Conservation (phyloP, 345 rosid genomes). For the Physaria fendleri region DNA sequence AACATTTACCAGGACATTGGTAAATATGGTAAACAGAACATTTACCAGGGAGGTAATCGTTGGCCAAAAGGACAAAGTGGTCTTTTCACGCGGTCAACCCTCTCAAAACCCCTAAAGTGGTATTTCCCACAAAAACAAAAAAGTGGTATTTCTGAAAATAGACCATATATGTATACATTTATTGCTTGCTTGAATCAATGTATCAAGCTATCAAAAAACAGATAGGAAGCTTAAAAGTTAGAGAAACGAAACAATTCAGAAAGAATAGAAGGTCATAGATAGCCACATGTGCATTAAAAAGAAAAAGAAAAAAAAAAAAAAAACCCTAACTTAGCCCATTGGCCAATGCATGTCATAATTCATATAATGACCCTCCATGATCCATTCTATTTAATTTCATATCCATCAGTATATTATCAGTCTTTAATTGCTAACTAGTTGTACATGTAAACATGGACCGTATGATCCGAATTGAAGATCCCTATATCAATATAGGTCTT, state of each 20-base stretch:
- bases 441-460: slow-evolving; percentile 27
- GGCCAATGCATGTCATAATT: slow-evolving; percentile 29
- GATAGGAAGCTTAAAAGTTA: slow-evolving; percentile 25
- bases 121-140: no score
- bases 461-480: slow-evolving; percentile 29
- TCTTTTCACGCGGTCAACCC: no score
- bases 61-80: no score
- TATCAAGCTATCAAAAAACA: slow-evolving; percentile 29
- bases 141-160: no score
- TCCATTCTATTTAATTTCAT: slow-evolving; percentile 3
- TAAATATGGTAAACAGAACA: no score
- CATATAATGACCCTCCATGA: slow-evolving; percentile 1
- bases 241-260: slow-evolving; percentile 20
- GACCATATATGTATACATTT: neutral
- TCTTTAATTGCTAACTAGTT: slow-evolving; percentile 1
- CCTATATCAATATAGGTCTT: slow-evolving; percentile 14
- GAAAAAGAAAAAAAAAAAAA: no score
- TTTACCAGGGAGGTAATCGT: no score
- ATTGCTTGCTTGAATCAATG: slow-evolving; percentile 26
- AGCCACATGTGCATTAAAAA: slow-evolving; percentile 28
- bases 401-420: neutral
- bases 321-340: slow-evolving; percentile 20
- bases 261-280: slow-evolving; percentile 14
- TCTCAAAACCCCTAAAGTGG: no score
- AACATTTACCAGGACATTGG: no score